phyloP scores from a whole-genome alignment of 768 basidiomycete species.

The Russula griseocarnosa region DNA sequence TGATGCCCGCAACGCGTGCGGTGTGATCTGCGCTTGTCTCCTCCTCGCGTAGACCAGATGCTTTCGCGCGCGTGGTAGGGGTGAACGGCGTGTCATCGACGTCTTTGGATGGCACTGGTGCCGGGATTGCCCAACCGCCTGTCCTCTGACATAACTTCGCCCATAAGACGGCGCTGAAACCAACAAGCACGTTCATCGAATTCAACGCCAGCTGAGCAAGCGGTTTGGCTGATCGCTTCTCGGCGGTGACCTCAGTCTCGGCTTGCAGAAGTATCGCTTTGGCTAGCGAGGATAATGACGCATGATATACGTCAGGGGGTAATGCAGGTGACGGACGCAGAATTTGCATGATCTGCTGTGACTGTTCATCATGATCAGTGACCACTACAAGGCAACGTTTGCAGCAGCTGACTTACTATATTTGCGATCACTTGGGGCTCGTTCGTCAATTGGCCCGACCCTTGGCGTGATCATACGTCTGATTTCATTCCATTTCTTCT shows the following conservation, averaged over 20 bases:
- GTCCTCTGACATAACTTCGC: conserved; percentile 81
- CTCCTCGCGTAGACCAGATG: conserved; percentile 52
- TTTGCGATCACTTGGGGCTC: conserved; percentile 55
- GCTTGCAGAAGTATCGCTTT: conserved; percentile 89
- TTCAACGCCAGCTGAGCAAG: conserved; percentile 73
- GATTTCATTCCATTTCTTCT: conserved; percentile 58
- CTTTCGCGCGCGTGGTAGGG: conserved; percentile 43
- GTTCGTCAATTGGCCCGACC: conserved; percentile 83
- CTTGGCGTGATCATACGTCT: conserved; percentile 82
- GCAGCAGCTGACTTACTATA: conserved; percentile 49
- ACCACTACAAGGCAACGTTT: conserved; percentile 20
- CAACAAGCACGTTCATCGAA: conserved; percentile 51
- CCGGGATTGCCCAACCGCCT: conserved; percentile 84
- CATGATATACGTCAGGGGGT: conserved; percentile 53
- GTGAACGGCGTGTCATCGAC: conserved; percentile 48
- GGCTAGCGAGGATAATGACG: conserved; percentile 80
- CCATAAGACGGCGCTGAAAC: conserved; percentile 74
- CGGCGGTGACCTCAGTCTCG: conserved; percentile 88
- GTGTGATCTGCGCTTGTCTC: conserved; percentile 59
- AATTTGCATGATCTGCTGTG: conserved; percentile 43
- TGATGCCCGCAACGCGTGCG: conserved; percentile 66
- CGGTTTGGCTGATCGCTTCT: conserved; percentile 78
- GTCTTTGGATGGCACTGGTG: conserved; percentile 51
- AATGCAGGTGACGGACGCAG: conserved; percentile 35
- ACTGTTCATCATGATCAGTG: conserved; percentile 34